A percentile compares a stretch with the other conserved stretches of the same genome.
These are phyloP conservation scores for Rhizoclosmatium globosum DNA, from an alignment of 192 early-diverging fungal genomes.

Conservation along the genomic window DNA sequence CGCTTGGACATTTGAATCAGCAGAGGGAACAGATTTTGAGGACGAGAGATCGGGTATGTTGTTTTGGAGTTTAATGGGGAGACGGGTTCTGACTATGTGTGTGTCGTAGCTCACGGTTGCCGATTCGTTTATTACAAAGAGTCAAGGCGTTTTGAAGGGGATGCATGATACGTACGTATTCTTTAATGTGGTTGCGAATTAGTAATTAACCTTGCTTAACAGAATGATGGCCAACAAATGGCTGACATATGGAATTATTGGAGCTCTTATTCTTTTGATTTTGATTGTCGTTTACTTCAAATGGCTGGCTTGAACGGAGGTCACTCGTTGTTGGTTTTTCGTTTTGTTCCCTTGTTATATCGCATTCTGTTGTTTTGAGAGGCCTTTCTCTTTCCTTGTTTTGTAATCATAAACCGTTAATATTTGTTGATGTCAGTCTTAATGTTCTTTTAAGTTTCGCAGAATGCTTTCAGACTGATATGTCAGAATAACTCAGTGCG, in stretches of 20 bases:
- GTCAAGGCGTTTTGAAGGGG: conserved; percentile 59
- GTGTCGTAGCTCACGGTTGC: conserved; percentile 52
- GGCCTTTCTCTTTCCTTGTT: no score
- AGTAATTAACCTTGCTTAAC: neutral
- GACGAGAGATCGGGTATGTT: conserved; percentile 81
- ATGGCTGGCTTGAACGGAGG: conserved; percentile 38
- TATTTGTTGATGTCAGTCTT: no score
- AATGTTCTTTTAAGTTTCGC: no score
- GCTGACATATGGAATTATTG: conserved; percentile 86
- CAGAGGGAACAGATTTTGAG: conserved; percentile 92
- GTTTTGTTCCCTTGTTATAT: no score
- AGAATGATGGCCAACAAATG: conserved; percentile 90
- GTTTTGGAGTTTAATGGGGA: neutral
- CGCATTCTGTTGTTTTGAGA: no score
- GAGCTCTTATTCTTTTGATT: conserved; percentile 81
- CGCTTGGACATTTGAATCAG: conserved; percentile 80
- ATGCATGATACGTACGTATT: conserved; percentile 78
- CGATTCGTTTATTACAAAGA: conserved; percentile 63
- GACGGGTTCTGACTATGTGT: neutral
- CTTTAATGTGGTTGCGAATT: conserved; percentile 26
- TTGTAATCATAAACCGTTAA: no score
- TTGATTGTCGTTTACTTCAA: conserved; percentile 85
- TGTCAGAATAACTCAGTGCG: no score
- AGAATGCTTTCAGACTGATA: no score
- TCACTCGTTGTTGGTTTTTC: neutral